Evolutionary conservation across 805 yeast genomes (phyloP), one percentile per base, ranked within the genome.

Genomic region (Pichia pseudocactophila): DNA sequence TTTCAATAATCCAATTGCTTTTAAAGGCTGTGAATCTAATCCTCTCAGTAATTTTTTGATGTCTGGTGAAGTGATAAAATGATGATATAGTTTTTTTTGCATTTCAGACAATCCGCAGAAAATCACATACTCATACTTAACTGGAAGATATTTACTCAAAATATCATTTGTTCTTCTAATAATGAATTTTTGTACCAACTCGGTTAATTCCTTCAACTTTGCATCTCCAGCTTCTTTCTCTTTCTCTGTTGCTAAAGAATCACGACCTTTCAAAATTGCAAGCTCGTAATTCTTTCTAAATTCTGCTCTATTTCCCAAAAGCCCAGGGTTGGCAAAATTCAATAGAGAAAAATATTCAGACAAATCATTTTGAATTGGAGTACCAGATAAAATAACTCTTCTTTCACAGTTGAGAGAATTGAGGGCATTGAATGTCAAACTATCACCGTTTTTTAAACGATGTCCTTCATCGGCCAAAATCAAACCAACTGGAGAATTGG

Each of bases 81-180:
- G 81, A 40, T 74, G 67, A 56, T 92, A 92, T 2, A 92, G 61
- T 1, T 69, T 62, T 39, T 68, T 64, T 61, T 92, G 98, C 63
- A 89, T 71, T 0, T 85, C 86, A 2, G 90, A 73, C 42, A 92
- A 64, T 34, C 80, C 81, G 47, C 92, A 88, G 60, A 90, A 92
- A n/a, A 92, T 83, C 18, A 92, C 97, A 61, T 92, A 95, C 60
- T 92, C 98, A 58, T 88, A 89, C 61, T 92, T 92, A 48, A 94
- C 86, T 0, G 98, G 98, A 46, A 92, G 69, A 57, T 92, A 92
- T 62, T 92, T 90, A 26, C 96, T 82, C 42, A 92, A 68, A 53
- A 92, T 85, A 61, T 92, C 98, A 64, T 92, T 92, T 0, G 97
- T 88, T 57, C 98, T 78, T 58, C 98, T 74, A 46, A 92, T 92